Base-by-base conservation (phyloP, 345 rosid species). In the Citrus sp. region DNA sequence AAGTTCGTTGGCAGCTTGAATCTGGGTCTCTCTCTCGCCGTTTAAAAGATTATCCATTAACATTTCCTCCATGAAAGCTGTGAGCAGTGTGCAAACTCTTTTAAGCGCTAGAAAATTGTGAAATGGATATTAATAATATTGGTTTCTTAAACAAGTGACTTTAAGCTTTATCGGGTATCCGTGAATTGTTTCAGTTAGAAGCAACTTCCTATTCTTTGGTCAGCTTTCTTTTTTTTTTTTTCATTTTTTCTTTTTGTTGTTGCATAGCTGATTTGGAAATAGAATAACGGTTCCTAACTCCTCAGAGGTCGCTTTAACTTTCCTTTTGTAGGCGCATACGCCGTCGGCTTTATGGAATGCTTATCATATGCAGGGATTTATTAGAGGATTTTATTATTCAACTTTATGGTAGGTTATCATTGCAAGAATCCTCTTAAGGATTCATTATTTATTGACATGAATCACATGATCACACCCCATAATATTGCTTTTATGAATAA, bases 121-220 rank as follows among this genome's bases (percentile, higher is more conserved):
- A 54, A 67, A 69, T 78, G 68, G 51, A 71, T 56, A 34, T 77
- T 78, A 37, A 67, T 54, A 70, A 34, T 71, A 67, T 73, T 74
- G 88, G 84, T 89, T 87, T 93, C 97, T 90, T 88, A 83, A 85
- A 80, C 81, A 84, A 88, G 89, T 80, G 79, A 84, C 74, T 80
- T 78, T 85, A 79, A 80, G 76, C 87, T 82, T 88, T 88, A 86
- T 79, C 60, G 87, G 90, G 93, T 75, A 92, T 91, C 95, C 90
- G 85, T 19, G n/a, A 8, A 66, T 91, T 91, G 95, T 91, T 92
- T 92, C 87, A 89, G 75, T 58, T 62, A 67, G 93, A 94, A 92
- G 98, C 93, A 94, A 32, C 82, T 86, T 84, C 65, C 72, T 73
- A 63, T 83, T 74, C 83, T 83, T 37, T 55, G 35, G 42, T 85